Evolutionary conservation across 805 yeast species (phyloP), one percentile per base, ranked within the genome.

Genomic region (Brettanomyces naardenensis): DNA sequence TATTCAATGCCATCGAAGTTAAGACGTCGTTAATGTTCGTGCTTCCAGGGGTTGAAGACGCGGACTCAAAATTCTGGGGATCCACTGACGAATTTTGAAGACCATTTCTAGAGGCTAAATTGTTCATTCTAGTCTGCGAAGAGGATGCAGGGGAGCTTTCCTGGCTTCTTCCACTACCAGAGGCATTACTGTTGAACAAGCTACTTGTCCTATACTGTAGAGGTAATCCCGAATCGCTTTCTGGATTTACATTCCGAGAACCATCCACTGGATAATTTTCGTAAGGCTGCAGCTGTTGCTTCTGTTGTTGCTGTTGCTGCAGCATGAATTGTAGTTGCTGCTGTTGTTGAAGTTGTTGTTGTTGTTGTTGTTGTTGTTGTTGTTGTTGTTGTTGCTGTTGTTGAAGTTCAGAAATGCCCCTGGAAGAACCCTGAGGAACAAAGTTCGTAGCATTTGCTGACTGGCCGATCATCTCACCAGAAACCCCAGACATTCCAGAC

Each of bases 1-100:
- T 54, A 28, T 56, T 56, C 13, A 57, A 36, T 6, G 46, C 40
- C 45, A 56, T 48, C 1, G 60, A 48, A 36, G 41, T 52, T 22
- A 56, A 36, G 1, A 54, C 57, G 22, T 46, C 58, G 33, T 53
- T 55, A 15, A 53, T 48, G 26, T 50, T 48, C 17, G 45, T n/a
- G 4, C 31, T 17, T 4, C 25, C 21, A 11, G 38, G 37, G n/a
- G 41, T 22, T 31, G 27, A 7, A 4, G 32, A 17, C 4, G 37
- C n/a, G 15, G 41, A 23, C 6, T 29, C 42, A 10, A 33, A 30
- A 9, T 18, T 32, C 9, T 15, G 30, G 15, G 30, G 15, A 27
- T 27, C 30, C n/a, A n/a, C n/a, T n/a, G n/a, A n/a, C n/a, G n/a
- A n/a, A n/a, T n/a, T n/a, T n/a, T n/a, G n/a, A n/a, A n/a, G n/a